Evolutionary conservation across 768 basidiomycete genomes (phyloP).

Genomic region (Lactifluus pinguis): DNA sequence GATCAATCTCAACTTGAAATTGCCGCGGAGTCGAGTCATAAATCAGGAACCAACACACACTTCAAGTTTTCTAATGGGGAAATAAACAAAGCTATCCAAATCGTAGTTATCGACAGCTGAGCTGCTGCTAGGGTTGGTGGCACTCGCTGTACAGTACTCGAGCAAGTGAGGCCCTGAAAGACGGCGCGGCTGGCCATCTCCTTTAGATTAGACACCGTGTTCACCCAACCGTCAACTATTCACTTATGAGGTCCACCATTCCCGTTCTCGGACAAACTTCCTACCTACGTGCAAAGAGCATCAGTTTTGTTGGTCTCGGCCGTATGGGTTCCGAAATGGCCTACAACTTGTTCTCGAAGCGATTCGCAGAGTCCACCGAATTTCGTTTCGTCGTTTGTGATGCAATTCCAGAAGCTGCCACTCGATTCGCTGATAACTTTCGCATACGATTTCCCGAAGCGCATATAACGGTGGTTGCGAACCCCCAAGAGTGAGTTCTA

Average conservation of each 20-base stretch:
- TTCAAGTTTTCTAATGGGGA: no score
- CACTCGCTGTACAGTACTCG: no score
- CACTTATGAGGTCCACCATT: conserved; percentile 43
- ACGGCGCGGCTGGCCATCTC: no score
- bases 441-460: conserved; percentile 48
- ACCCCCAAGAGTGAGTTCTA: conserved; percentile 63
- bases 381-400: conserved; percentile 72
- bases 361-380: conserved; percentile 42
- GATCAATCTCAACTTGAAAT: no score
- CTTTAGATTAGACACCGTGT: no score
- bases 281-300: conserved; percentile 31
- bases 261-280: conserved; percentile 27
- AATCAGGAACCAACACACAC: no score
- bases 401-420: conserved; percentile 49
- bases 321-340: conserved; percentile 88
- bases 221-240: no score
- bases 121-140: no score
- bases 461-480: conserved; percentile 45
- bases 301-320: conserved; percentile 80
- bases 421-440: conserved; percentile 49
- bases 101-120: no score
- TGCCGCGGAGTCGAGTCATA: no score
- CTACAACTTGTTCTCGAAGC: conserved; percentile 74
- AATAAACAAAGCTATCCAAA: no score
- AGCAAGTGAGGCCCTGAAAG: no score